Base-by-base conservation (phyloP, 2,329 filamentous ascomycete genomes). In the Botrytis deweyae region DNA sequence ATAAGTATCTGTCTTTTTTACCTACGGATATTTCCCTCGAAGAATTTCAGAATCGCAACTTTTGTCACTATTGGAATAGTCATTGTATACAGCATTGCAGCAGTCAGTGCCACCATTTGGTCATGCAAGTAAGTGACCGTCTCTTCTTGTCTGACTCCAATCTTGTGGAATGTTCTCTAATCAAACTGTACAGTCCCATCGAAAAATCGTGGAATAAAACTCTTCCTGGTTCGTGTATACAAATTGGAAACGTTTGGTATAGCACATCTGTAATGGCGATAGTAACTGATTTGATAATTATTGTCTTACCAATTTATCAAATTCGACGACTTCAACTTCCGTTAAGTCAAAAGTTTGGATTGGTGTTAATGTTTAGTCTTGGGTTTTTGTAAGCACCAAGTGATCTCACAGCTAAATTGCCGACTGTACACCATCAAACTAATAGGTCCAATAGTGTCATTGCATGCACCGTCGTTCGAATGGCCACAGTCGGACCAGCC, bases 201-300 rank as follows among this genome's bases (percentile, higher is more conserved):
- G 68, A 59, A 16, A 70, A 46, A 44, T 70, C 52, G 25, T 52
- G 49, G 68, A 59, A 70, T 76, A 58, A 74, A 74, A 33, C 76
- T 67, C 58, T 64, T 66, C 16, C 74, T 72, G 52, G 58, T 73
- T n/a, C 49, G 58, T 69, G 55, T 36, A 61, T 64, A 52, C 42
- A 36, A 10, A 72, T 72, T 25, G 59, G 59, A 29, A 10, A 49
- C 1, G 64, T 76, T 49, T 76, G 74, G 77, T 87, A 91, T 20
- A 89, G 89, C 12, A 91, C 89, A 2, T 88, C 90, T 2, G 89
- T 89, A 0, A 85, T 91, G 72, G 92, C 92, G 81, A 90, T 92
- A 76, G 88, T 90, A 14, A n/a, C 49, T 70, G 91, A 90, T 29
- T 92, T 59, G 87, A 52, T 88, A 55, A 88, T 92, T 49, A 83